Percentiles rank a stretch among this genome's conserved stretches.
Evolutionary conservation across 1,284 basidiomycete genomes (phyloP).

Genomic region (Dichomitus squalens): DNA sequence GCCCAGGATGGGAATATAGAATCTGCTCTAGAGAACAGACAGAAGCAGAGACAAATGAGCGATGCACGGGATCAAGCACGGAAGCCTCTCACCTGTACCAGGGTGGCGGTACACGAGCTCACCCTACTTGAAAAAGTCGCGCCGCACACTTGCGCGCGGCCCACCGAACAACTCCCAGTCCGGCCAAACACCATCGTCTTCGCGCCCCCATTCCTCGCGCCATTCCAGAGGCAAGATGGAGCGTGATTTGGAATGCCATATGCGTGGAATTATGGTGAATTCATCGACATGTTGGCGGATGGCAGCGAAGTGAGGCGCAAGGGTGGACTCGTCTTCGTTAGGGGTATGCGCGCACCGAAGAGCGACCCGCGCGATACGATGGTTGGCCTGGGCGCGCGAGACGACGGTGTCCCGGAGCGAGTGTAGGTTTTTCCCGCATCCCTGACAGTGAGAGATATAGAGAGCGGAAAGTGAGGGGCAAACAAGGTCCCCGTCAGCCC

Average conservation of each 20-base stretch:
- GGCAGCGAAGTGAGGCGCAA: neutral
- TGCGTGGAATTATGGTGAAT: no score
- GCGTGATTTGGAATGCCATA: no score
- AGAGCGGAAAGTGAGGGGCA: neutral
- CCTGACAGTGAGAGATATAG: neutral
- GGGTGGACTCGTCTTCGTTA: neutral
- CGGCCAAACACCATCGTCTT: conserved; percentile 4
- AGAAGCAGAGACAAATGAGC: no score
- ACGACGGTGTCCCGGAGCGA: no score
- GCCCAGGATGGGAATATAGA: no score
- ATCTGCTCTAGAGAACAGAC: neutral
- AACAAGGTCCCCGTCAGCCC: neutral
- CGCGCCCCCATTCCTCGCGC: neutral
- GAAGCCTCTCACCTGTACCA: no score
- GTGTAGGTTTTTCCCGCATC: neutral
- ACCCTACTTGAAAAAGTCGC: neutral
- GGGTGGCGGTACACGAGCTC: neutral
- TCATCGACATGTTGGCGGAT: neutral
- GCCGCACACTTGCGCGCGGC: neutral
- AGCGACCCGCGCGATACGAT: neutral
- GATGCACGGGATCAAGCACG: no score
- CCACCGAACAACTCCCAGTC: conserved; percentile 5
- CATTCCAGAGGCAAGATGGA: neutral
- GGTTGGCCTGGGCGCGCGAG: neutral
- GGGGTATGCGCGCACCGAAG: neutral